Conservation (phyloP, 805 yeast genomes). For the Candida andamanensis region DNA sequence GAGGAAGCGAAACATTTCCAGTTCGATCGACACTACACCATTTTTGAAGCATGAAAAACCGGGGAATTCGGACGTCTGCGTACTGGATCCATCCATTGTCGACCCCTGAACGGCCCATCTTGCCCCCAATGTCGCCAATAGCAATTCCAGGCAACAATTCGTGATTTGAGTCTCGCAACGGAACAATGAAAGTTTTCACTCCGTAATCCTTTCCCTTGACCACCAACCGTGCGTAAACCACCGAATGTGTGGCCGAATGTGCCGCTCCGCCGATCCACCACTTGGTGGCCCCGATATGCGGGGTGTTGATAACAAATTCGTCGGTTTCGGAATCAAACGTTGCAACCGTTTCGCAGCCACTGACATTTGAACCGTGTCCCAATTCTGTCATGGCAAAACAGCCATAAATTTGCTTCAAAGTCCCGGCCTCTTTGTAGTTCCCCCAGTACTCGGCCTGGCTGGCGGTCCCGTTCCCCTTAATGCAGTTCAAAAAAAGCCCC, state of each 20-base stretch:
- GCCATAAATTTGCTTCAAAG: conserved; percentile 50
- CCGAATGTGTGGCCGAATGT: conserved; percentile 83
- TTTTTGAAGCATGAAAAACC: conserved; percentile 75
- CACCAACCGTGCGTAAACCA: conserved; percentile 79
- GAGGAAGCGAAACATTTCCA: conserved; percentile 72
- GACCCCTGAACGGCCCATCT: conserved; percentile 94
- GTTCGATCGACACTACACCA: conserved; percentile 66
- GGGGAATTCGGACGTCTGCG: conserved; percentile 76
- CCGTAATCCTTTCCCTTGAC: conserved; percentile 85
- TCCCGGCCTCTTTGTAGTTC: conserved; percentile 26
- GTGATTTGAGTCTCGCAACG: conserved; percentile 73
- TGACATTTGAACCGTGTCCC: conserved; percentile 92
- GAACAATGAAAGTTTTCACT: conserved; percentile 88
- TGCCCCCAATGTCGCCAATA: conserved; percentile 89
- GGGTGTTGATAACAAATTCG: conserved; percentile 75
- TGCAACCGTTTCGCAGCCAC: conserved; percentile 90
- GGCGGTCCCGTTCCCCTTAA: conserved; percentile 38
- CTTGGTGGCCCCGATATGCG: conserved; percentile 87
- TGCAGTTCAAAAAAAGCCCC: conserved; percentile 35
- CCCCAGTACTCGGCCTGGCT: conserved; percentile 37
- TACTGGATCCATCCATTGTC: conserved; percentile 98
- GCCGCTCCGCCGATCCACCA: conserved; percentile 99
- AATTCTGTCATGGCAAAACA: conserved; percentile 93
- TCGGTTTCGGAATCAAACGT: conserved; percentile 62
- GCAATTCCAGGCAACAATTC: conserved; percentile 72